Base-by-base conservation (phyloP, 331 rosid genomes). In the Spiraea crenata region DNA sequence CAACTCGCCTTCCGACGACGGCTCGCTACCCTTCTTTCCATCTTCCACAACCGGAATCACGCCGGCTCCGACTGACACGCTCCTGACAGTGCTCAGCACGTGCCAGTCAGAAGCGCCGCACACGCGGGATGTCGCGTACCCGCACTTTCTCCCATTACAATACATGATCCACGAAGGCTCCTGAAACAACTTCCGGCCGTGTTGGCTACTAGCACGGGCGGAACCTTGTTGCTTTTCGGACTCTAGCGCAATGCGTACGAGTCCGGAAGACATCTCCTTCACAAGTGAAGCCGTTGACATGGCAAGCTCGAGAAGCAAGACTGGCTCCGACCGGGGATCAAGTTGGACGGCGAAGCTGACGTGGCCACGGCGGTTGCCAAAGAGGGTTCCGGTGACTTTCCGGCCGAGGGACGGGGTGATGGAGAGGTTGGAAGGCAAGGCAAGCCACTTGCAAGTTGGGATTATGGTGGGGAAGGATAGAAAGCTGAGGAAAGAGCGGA, bases 251-350 rank as follows among this genome's bases (percentile, higher is more conserved):
- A 93, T 90, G 16, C 98, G 88, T 1, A 90, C 90, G 4, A 93
- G 89, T 12, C 98, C 97, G 47, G 96, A 86, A 5, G 98, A 87
- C 98, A 93, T 93, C 82, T 93, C 97, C 67, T 85, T 90, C 39
- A 90, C 96, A 0, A 93, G 74, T n/a, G 93, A 86, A 3, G 90
- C 77, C 13, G 97, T 93, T 3, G 98, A 82, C 57, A 87, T 84
- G 79, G 96, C 97, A 40, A 93, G 86, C 37, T 90, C 93, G 3
- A 93, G 85, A 16, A 93, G 68, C 38, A 90, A 78, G 4, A 90
- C 67, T 0, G 98, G 96, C 55, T 90, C 92, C 4, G 92, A 81
- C 1, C 79, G 76, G 0, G 96, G 89, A 60, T 92, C 92, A 35
- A 88, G 89, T 63, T 93, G 98, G 35, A 93, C 86, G 45, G 97